phyloP scores from a whole-genome alignment of 2,329 filamentous ascomycete species.

The Trichothecium sympodiale region DNA sequence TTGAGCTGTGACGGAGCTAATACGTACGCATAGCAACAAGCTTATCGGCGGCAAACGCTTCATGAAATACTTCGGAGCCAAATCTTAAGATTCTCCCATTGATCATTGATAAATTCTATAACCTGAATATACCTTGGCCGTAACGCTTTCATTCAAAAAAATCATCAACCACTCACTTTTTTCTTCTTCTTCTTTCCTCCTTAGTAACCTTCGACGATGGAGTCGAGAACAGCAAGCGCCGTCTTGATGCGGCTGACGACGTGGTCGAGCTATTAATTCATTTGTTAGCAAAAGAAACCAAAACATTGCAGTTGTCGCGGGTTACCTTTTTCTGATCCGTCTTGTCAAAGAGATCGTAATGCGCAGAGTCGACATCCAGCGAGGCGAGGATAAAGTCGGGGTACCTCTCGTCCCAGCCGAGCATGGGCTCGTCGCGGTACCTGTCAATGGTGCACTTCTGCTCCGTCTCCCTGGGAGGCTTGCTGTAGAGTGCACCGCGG shows the following conservation, averaged over 20 bases:
- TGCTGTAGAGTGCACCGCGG: constrained; percentile 8
- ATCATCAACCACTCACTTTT: no score
- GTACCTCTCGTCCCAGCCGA: constrained; percentile 15
- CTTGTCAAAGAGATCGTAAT: constrained; percentile 16
- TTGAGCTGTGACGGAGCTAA: no score
- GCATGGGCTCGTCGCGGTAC: constrained; percentile 12
- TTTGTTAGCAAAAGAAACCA: neutral
- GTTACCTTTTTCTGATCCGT: constrained; percentile 1
- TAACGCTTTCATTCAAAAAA: no score
- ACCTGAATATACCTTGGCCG: no score
- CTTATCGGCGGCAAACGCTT: no score
- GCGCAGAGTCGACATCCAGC: constrained; percentile 15
- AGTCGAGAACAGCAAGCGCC: neutral
- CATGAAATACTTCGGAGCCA: no score
- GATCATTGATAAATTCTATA: no score
- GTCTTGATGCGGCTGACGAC: neutral
- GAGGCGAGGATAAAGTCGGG: constrained; percentile 17
- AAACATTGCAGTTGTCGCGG: neutral
- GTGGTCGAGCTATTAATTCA: neutral
- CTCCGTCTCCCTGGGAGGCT: constrained; percentile 3
- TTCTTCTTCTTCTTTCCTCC: no score
- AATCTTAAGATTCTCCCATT: no score
- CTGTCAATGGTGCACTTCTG: constrained; percentile 13
- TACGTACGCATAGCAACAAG: no score
- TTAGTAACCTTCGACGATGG: neutral